Base-by-base conservation (phyloP, 2,329 filamentous ascomycete genomes). In the Colletotrichum sp. region DNA sequence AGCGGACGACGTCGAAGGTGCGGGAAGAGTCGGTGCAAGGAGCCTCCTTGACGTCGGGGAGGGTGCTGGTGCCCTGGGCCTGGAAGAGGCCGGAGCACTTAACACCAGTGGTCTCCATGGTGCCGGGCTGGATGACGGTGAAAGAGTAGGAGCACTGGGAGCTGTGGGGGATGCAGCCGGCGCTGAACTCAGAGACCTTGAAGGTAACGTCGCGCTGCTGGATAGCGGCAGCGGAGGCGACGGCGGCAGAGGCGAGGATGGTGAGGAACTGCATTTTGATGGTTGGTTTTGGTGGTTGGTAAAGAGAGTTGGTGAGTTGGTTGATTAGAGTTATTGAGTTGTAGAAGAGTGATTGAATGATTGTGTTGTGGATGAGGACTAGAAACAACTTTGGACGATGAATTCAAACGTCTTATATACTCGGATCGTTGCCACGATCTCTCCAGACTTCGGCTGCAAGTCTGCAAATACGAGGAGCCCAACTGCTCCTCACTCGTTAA, bases 31-130 rank as follows among this genome's bases (percentile, higher is more conserved):
- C 25, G 5, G 69, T 49, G 79, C 83, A 84, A 25, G 77, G 52
- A 63, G 78, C 83, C 5, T 81, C 78, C 69, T 76, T 75, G 78
- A 85, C 79, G 22, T 80, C 72, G 67, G 83, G 83, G n/a, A 85
- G 80, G n/a, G 69, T 73, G 74, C 79, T 79, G 76, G 77, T 76
- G 69, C 52, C 36, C 71, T 79, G 77, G 75, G 74, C 79, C 34
- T 67, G 22, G 32, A 78, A 77, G 44, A 78, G 16, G n/a, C 78
- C 76, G 12, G 11, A 32, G 81, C 82, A 84, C 25, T 77, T 15
- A 52, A 81, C 78, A 6, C 75, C 72, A 2, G 68, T 78, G 69
- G 80, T 81, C 69, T 84, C 81, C 78, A 80, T 80, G 73, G 78
- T 79, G 62, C 77, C 78, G 71, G 66, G 76, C 79, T 75, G 74